Evolutionary conservation across 2,329 filamentous ascomycete genomes (phyloP), one percentile per base, ranked within the genome.

Genomic region (Aureobasidium leucospermi): DNA sequence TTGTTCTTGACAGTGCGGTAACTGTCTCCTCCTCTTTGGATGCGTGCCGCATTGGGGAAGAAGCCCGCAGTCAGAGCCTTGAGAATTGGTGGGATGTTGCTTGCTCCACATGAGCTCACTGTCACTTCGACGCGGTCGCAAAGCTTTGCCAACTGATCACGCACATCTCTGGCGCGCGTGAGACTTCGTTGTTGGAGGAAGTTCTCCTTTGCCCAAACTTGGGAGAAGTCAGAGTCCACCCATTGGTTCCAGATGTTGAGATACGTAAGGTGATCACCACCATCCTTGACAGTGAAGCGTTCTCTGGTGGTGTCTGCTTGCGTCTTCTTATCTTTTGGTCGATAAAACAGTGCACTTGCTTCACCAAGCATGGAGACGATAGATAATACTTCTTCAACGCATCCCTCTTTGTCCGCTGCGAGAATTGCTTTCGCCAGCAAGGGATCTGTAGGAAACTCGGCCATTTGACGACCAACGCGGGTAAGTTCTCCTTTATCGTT

Each of bases 221-320:
- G 86, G 53, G 85, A 89, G 74, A 90, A 99, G 73, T 96, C 93
- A 51, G 85, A 87, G 70, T 97, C 93, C 1, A 92, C 89, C 88
- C 91, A 99, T 71, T 96, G 89, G 67, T 94, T 93, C 85, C 87
- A 99, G 66, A 99, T 87, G 68, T 96, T 96, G 49, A 97, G 83
- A 1, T 96, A 82, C 0, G 90, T 91, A 5, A 94, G 71, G 67
- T 96, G 89, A 70, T 99, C 94, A 43, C 94, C 94, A 38, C 92
- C 92, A 62, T 95, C 91, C 67, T 90, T 90, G 70, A 93, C 79
- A 0, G 90, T 96, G 74, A 97, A 97, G 1, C 93, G 85, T 38
- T 88, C 87, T 13, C 91, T 85, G 0, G 94, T 94, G 63, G 88
- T 90, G 72, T 99, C 93, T 11, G 94, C 94, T 68, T 96, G 90